Base-by-base conservation (phyloP, 129 eudicot genomes). In the Helianthus tuberosus region DNA sequence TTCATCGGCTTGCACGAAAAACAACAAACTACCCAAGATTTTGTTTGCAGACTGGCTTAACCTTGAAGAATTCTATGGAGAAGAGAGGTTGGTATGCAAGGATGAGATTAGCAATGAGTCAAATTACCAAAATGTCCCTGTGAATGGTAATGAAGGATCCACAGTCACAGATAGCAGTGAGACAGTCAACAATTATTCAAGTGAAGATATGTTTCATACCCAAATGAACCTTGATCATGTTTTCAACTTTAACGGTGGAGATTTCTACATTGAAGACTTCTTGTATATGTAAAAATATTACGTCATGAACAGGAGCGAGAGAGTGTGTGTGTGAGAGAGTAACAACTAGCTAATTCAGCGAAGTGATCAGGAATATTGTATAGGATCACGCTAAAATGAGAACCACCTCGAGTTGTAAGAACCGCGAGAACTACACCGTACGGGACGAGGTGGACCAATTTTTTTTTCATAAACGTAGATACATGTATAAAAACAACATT, bases 41-140 rank as follows among this genome's bases (percentile, higher is more conserved):
- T 61, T 91, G n/a, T 91, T 91, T 72, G 88, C 95, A 14, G 97
- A 91, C 16, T 91, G 97, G 97, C 88, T 88, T 36, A 52, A 73
- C n/a, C 68, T 79, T 8, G 88, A 91, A 72, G 80, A 80, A 39
- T 86, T 83, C 60, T 72, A 79, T 6, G 78, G 55, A 25, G 78
- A 81, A n/a, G 67, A 77, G n/a, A 53, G 58, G 38, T 49, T 69
- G 8, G 74, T 64, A 68, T 69, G 72, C 44, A 77, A 77, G 48
- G 64, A 63, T 20, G 73, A 52, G 49, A 8, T 57, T 47, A 72
- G 71, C 64, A 58, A 53, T 59, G 69, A 39, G 54, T 20, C 84
- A 44, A 68, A 32, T 47, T 73, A 67, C 66, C 69, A 77, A 16
- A 73, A 83, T 11, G 6, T 70, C 41, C 76, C 74, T 71, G 6